Conservation (phyloP, 768 basidiomycete species). For the Auricularia sp. region DNA sequence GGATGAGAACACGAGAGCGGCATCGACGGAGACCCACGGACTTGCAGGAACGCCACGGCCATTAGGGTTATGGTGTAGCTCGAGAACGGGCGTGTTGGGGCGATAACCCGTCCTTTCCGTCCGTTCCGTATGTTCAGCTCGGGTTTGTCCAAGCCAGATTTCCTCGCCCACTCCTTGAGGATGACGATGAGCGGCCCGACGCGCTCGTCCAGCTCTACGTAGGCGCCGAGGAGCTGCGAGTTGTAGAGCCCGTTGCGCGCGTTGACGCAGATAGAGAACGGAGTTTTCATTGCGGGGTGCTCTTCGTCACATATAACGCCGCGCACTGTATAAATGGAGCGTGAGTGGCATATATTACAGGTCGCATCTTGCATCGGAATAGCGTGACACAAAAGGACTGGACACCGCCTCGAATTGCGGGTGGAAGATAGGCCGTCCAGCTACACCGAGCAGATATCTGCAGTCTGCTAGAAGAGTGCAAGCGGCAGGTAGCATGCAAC, state of each 20-base stretch:
- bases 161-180: conserved; percentile 48
- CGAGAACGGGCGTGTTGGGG: background rate
- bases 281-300: conserved; percentile 20
- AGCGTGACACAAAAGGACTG: too few species aligned
- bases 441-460: too few species aligned
- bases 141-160: background rate
- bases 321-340: too few species aligned
- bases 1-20: background rate
- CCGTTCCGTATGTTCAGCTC: background rate
- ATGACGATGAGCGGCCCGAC: conserved; percentile 34
- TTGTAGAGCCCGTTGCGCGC: conserved; percentile 45
- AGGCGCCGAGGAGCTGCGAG: conserved; percentile 39
- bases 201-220: conserved; percentile 35
- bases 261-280: conserved; percentile 49
- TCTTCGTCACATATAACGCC: too few species aligned
- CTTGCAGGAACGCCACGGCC: background rate
- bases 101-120: background rate
- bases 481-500: too few species aligned
- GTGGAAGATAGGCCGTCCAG: too few species aligned
- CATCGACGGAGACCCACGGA: background rate
- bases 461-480: too few species aligned
- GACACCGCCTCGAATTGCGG: too few species aligned
- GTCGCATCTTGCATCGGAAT: too few species aligned
- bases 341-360: too few species aligned
- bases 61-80: background rate